Evolutionary conservation across 2,329 filamentous ascomycete genomes (phyloP), one percentile per base, ranked within the genome.

Genomic region (Lojkania enalia): DNA sequence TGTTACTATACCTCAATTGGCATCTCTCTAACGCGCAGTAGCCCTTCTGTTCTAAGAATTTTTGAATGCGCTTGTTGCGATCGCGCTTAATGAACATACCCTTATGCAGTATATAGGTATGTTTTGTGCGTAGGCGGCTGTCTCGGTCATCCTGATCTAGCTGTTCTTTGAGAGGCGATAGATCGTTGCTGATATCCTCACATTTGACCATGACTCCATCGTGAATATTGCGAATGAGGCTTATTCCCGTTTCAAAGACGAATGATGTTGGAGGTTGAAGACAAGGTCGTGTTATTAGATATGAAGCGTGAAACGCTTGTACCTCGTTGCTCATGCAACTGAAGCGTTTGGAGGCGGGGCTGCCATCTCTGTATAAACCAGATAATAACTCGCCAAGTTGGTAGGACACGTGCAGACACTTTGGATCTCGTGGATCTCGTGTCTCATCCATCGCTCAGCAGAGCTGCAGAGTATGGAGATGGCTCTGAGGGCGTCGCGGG

Each of bases 261-360:
- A 42, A 39, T 12, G 18, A 27, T 7, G 23, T 30, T 19, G 38
- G 16, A 20, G n/a, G 20, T 13, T 38, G 38, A 5, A 46, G 38
- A 20, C 19, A 43, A 7, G 42, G 42, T n/a, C 42, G 42, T 3
- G 46, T 13, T 3, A 42, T 40, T 18, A 33, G 42, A 20, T 44
- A 49, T 3, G 38, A 29, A 13, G 42, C 38, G 20, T 44, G 30
- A 25, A 45, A 46, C 5, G 38, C 20, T 39, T 42, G 42, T 37
- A 49, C 16, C 39, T 49, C 46, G n/a, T 30, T 27, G 15, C 32
- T 33, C 20, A 49, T 37, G 19, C 25, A 33, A 27, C 20, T 14
- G 30, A 49, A 49, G 21, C 40, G 42, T 40, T 32, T 42, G 3
- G 46, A 49, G 9, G 37, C 33, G 3, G 46, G 33, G 21, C 46